Evolutionary conservation across 345 rosid genomes (phyloP).

Genomic region (Corchorus olitorius): DNA sequence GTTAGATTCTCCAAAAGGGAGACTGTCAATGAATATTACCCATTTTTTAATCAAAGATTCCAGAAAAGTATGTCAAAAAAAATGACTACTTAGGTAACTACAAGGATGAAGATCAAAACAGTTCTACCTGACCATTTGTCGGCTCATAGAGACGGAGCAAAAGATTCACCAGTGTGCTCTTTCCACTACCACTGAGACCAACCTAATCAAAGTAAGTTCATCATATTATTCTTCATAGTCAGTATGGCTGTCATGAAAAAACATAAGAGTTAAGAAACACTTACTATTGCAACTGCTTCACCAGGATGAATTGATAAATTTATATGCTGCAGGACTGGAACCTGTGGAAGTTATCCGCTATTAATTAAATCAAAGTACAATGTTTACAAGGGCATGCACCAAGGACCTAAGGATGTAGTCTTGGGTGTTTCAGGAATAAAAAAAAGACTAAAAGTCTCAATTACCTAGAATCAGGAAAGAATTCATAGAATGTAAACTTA

Average conservation of each 20-base stretch:
- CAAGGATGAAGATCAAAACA: slow-evolving; percentile 14
- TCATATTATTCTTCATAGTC: slow-evolving; percentile 19
- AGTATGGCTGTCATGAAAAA: slow-evolving; percentile 14
- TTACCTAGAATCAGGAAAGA: too few species aligned
- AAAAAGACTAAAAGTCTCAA: too few species aligned
- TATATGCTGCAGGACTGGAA: slow-evolving; percentile 65
- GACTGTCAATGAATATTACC: neutral
- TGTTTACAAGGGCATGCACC: neutral
- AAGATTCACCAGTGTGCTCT: slow-evolving; percentile 88
- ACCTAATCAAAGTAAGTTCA: slow-evolving; percentile 51
- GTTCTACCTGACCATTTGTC: slow-evolving; percentile 76
- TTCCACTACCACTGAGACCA: slow-evolving; percentile 99
- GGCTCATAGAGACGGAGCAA: slow-evolving; percentile 90
- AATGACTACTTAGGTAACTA: neutral
- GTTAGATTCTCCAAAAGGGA: slow-evolving; percentile 9
- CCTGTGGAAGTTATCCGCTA: slow-evolving; percentile 42
- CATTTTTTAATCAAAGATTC: neutral
- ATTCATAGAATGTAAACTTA: too few species aligned
- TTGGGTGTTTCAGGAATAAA: too few species aligned
- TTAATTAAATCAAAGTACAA: slow-evolving; percentile 5
- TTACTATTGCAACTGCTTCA: slow-evolving; percentile 90
- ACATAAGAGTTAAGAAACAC: slow-evolving; percentile 22
- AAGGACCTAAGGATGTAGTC: too few species aligned
- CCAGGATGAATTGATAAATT: slow-evolving; percentile 68
- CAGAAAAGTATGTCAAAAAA: neutral